A percentile compares a stretch with the other conserved stretches of the same genome.
Evolutionary conservation across 768 basidiomycete species (phyloP).

Genomic region (Tulasnella sp.): DNA sequence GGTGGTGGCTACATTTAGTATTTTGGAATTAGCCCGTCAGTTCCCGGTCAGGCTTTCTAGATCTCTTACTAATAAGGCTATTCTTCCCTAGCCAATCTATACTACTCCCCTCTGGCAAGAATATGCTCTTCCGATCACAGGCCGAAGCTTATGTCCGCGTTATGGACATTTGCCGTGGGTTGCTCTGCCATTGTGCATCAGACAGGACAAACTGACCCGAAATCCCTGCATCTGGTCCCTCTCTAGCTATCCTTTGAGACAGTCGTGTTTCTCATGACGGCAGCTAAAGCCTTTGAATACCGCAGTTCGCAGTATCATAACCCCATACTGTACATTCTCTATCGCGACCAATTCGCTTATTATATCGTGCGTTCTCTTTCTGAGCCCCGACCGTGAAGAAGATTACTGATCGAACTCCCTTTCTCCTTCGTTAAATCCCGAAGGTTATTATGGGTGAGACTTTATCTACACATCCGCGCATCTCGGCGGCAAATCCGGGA

Average conservation of each 20-base stretch:
- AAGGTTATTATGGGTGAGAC: constrained; percentile 1
- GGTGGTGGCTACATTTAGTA: neutral
- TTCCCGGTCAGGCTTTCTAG: neutral
- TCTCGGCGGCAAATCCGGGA: neutral
- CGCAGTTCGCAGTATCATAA: neutral
- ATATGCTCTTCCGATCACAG: neutral
- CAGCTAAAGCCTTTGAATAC: neutral
- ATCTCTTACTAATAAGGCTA: neutral
- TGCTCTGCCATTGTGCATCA: neutral
- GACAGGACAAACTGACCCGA: neutral
- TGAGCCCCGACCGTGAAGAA: neutral
- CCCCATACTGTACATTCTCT: neutral
- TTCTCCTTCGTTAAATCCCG: neutral
- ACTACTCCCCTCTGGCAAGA: neutral
- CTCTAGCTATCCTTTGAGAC: neutral
- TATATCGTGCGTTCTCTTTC: neutral
- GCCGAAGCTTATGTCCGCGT: neutral
- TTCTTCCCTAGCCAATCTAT: neutral
- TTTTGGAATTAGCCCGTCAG: neutral
- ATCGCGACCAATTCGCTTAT: neutral
- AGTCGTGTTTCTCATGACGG: neutral
- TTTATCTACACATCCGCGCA: neutral
- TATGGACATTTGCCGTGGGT: neutral
- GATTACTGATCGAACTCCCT: neutral
- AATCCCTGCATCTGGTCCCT: neutral